Base-by-base conservation (phyloP, 495 filamentous ascomycete species). In the Penicillium silybi region DNA sequence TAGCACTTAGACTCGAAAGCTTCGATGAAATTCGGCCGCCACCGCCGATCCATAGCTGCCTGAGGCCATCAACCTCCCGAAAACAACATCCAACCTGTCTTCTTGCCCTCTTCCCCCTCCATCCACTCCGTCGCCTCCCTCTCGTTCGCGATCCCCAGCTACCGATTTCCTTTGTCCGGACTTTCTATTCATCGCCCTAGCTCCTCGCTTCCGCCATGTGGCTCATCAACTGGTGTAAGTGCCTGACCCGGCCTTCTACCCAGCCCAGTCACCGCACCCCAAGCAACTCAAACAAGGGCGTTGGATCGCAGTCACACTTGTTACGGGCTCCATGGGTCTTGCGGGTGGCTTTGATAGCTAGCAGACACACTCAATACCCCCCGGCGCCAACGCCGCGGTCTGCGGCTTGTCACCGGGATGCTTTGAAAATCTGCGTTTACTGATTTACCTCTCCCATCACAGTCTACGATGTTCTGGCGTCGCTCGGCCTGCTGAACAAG, bases 201-300 rank as follows among this genome's bases (percentile, higher is more conserved):
- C 35, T 39, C 23, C 29, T 57, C 44, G 20, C 29, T 51, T 46
- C 57, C 78, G 82, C 66, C 53, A 96, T 97, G 92, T 96, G 89
- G 91, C 86, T 97, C 67, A 68, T 95, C 58, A 90, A 90, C 82
- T 97, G 92, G 92, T 95, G 89, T 93, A 88, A 70, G 88, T 78
- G 43, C 18, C 45, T 66, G 41, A 29, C 46, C 44, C 45, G 38
- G 41, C 43, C 45, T 57, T 59, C 60, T 45, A 34, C 42, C 41
- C 52, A 44, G 46, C 48, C 46, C 25, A 44, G 17, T 45, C 52
- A 41, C 48, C 58, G 42, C 45, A 44, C 8, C 23, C 34, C 32
- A 29, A 13, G 47, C 11, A 41, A 38, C 15, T 6, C 7, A 8
- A 48, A 16, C 37, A 29, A 40, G 34, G 46, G 35, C 10, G 8